phyloP scores from a whole-genome alignment of 495 filamentous ascomycete species.

The Penicillium tannophilum region DNA sequence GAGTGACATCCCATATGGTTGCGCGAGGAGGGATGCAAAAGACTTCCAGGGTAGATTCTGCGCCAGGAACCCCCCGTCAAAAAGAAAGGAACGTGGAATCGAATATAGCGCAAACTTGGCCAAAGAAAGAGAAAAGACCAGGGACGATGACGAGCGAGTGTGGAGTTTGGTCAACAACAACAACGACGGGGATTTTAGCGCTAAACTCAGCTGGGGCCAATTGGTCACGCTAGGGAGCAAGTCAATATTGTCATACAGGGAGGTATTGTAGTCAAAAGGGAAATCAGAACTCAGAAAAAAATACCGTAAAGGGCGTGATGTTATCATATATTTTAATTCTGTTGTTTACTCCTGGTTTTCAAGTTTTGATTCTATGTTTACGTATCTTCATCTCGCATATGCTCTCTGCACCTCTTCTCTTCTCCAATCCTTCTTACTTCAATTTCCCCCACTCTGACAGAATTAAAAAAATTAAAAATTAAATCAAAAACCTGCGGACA shows the following conservation, averaged over 20 bases:
- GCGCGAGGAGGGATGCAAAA: conserved; percentile 11
- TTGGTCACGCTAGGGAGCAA: conserved; percentile 30
- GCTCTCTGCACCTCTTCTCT: no score
- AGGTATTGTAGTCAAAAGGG: background rate
- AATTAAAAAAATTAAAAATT: background rate
- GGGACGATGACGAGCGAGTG: conserved; percentile 21
- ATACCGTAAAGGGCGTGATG: no score
- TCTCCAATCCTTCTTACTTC: no score
- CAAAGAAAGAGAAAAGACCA: conserved; percentile 14
- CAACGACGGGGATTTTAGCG: conserved; percentile 24
- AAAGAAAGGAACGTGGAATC: conserved; percentile 3
- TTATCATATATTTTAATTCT: background rate
- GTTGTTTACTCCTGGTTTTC: background rate
- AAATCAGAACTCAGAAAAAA: no score
- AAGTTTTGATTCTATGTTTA: no score
- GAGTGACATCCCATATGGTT: conserved; percentile 46
- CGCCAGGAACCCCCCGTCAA: background rate
- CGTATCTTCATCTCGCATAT: no score
- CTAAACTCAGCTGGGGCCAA: conserved; percentile 25
- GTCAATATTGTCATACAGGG: conserved; percentile 1
- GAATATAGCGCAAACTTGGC: background rate
- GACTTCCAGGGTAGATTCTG: background rate
- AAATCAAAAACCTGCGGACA: background rate
- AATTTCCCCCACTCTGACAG: background rate
- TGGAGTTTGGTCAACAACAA: conserved; percentile 28